Base-by-base conservation (phyloP, 1,284 basidiomycete species). In the Abortiporus biennis region DNA sequence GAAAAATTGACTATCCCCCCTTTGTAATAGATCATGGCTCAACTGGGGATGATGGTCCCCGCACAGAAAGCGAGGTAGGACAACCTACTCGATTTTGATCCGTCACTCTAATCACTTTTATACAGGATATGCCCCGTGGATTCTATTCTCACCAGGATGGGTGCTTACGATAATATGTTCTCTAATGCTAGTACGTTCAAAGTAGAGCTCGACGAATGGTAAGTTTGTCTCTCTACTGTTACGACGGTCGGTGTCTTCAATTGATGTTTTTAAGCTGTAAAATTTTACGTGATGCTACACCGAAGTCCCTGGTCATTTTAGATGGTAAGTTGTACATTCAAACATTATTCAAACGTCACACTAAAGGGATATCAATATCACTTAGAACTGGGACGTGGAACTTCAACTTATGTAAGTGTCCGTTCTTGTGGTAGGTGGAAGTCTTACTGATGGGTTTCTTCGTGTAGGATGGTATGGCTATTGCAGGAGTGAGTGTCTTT, bases 121-220 rank as follows among this genome's bases (percentile, higher is more conserved):
- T 33, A 29, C 44, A 91, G 86, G 25, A 62, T 99, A 37, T 85
- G 85, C 49, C 92, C 96, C 0, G 82, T 97, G 2, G 95, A 99
- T 61, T 74, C 87, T 19, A 97, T 99, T 54, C 78, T 96, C 46
- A 98, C 95, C 5, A 83, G 96, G 21, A 99, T 99, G 95, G 96
- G 96, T 15, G 96, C 96, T 2, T 94, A 95, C 59, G 93, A 97
- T 58, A 93, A 93, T 56, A 95, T 97, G 87, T 96, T 96, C 61
- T 87, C 91, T 2, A 88, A 89, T 52, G 80, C 92, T 0, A 93
- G 91, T 64, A 95, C 92, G 0, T 97, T 96, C 77, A 93, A 95
- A 61, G 93, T 97, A 15, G 94, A 97, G 59, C 71, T 97, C 41
- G 93, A 96, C 59, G 94, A 97, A 77, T 92, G 87, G 88, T 89